phyloP scores from a whole-genome alignment of 352 stramenopile species.

The Pythium vanterpoolii region DNA sequence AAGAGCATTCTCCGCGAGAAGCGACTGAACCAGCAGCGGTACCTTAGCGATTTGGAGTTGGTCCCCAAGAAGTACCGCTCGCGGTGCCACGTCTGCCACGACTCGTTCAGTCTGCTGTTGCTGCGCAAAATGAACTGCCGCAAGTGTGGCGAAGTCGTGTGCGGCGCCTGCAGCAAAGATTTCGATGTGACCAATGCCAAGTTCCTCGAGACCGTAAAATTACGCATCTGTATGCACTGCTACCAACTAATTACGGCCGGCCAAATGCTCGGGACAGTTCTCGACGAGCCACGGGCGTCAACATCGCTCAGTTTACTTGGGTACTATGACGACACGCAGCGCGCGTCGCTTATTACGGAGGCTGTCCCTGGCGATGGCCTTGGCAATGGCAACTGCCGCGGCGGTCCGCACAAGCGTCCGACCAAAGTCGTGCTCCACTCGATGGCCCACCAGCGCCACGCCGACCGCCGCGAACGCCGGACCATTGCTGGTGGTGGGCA shows the following conservation, averaged over 20 bases:
- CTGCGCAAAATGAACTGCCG: conserved; percentile 83
- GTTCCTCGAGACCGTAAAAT: conserved; percentile 61
- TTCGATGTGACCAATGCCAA: conserved; percentile 66
- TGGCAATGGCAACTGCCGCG: neutral
- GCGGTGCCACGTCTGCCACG: conserved; percentile 70
- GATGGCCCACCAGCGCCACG: conserved; percentile 32
- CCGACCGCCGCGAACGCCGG: conserved; percentile 6
- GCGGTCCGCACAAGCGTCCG: conserved; percentile 16
- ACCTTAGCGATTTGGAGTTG: conserved; percentile 77
- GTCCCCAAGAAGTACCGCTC: conserved; percentile 79
- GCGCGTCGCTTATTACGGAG: conserved; percentile 59
- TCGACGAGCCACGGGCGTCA: conserved; percentile 50
- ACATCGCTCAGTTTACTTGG: conserved; percentile 60
- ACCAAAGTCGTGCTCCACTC: conserved; percentile 76
- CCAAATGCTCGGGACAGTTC: conserved; percentile 41
- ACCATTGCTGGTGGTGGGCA: neutral
- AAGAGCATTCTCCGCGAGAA: conserved; percentile 65
- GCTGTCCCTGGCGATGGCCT: conserved; percentile 15
- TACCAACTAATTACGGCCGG: conserved; percentile 77
- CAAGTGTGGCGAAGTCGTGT: conserved; percentile 87
- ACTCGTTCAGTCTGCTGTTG: conserved; percentile 81
- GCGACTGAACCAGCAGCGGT: conserved; percentile 76
- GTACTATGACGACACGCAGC: conserved; percentile 60
- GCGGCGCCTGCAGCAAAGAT: conserved; percentile 80
- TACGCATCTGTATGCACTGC: conserved; percentile 85